phyloP scores from a whole-genome alignment of 2,329 filamentous ascomycete genomes.

The Xylogone sp. region DNA sequence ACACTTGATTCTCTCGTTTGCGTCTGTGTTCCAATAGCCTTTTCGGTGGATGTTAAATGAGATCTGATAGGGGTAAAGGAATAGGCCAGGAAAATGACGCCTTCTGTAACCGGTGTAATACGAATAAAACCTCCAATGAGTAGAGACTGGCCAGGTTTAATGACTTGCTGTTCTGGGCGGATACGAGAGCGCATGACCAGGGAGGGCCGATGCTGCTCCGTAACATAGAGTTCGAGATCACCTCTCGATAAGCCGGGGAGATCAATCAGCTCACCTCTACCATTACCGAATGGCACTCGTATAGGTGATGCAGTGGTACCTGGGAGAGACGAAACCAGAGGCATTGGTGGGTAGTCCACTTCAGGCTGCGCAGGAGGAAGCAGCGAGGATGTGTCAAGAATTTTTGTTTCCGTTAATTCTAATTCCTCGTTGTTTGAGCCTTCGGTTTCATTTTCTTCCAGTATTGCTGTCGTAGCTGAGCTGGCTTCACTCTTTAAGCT shows the following conservation, averaged over 20 bases:
- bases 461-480: too few relatives aligned
- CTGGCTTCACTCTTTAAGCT: not conserved
- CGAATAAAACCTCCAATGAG: constrained; percentile 83
- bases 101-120: constrained; percentile 69
- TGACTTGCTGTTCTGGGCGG: constrained; percentile 65
- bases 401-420: constrained; percentile 1
- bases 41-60: constrained; percentile 76
- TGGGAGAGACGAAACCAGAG: constrained; percentile 78
- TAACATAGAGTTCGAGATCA: constrained; percentile 67
- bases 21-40: constrained; percentile 70
- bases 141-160: constrained; percentile 76
- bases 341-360: constrained; percentile 76
- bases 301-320: constrained; percentile 96
- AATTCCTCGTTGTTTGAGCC: constrained; percentile 8
- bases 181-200: constrained; percentile 78
- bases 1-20: constrained; percentile 58
- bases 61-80: constrained; percentile 76
- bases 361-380: constrained; percentile 75
- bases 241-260: constrained; percentile 79
- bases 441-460: constrained; percentile 24
- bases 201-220: constrained; percentile 58
- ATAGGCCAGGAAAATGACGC: constrained; percentile 71
- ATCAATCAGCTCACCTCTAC: constrained; percentile 88
- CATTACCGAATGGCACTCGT: constrained; percentile 81
- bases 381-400: constrained; percentile 40